Evolutionary conservation across 805 yeast genomes (phyloP).

Genomic region (Barnettozyma vustinii): DNA sequence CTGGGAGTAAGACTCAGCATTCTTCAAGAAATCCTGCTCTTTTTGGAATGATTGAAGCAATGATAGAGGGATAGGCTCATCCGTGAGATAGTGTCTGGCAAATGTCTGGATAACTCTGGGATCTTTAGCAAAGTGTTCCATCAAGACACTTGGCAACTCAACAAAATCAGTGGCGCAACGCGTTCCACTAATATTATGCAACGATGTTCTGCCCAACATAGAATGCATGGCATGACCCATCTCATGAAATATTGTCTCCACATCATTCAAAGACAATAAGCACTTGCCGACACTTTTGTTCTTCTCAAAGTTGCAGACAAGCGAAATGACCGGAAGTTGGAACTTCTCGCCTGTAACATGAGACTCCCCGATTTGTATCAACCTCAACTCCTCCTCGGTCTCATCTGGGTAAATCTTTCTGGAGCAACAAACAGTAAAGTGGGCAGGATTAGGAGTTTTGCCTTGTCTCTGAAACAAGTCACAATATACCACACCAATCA

Average conservation of each 20-base stretch:
- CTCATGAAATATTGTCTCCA: constrained; percentile 93
- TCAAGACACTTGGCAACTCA: constrained; percentile 91
- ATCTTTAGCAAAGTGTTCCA: constrained; percentile 89
- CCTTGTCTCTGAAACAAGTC: constrained; percentile 78
- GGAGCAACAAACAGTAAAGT: constrained; percentile 94
- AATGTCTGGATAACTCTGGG: constrained; percentile 66
- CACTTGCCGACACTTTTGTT: constrained; percentile 42
- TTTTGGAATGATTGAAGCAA: constrained; percentile 46
- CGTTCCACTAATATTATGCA: constrained; percentile 92
- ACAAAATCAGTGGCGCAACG: constrained; percentile 96
- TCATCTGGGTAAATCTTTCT: constrained; percentile 63
- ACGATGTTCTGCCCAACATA: constrained; percentile 85
- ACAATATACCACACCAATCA: constrained; percentile 79
- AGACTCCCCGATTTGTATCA: constrained; percentile 30
- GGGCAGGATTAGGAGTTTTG: constrained; percentile 84
- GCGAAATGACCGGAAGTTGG: constrained; percentile 86
- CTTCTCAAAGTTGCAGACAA: constrained; percentile 74
- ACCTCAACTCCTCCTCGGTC: constrained; percentile 31
- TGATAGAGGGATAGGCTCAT: constrained; percentile 48
- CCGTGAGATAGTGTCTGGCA: constrained; percentile 64
- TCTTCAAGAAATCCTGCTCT: constrained; percentile 47
- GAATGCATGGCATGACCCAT: constrained; percentile 99
- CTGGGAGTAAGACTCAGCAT: constrained; percentile 80
- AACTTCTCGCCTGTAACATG: constrained; percentile 39
- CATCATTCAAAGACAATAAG: constrained; percentile 65